Evolutionary conservation across 2,329 filamentous ascomycete genomes (phyloP), one percentile per base, ranked within the genome.

Genomic region (Aspergillus sp.): DNA sequence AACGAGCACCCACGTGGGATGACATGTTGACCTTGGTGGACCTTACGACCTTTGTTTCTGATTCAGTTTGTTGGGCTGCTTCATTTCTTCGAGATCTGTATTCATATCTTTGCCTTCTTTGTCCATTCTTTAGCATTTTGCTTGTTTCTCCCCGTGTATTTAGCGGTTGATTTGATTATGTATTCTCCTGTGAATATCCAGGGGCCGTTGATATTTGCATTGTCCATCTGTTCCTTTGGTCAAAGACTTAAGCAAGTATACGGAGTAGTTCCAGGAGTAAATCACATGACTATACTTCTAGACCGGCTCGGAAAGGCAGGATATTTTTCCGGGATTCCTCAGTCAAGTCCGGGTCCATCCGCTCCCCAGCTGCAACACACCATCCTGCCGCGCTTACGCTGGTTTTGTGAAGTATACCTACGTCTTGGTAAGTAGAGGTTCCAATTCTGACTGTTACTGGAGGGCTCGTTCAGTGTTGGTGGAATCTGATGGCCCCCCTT

Each of bases 1-100:
- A 56, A 64, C 57, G 61, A 64, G 50, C 53, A 55, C 58, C 57
- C 57, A 64, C 57, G 61, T 62, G 61, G 55, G 55, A 64, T 52
- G 61, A 61, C 36, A 41, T 57, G 57, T 59, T 62, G 50, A 50
- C 61, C 54, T 55, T 53, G 47, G 54, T 57, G 55, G 53, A 59
- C 52, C 45, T 60, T 54, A 60, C 53, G 57, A 58, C 49, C 38
- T 49, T 47, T 50, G 50, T 38, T 47, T 57, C 53, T 55, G 47
- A 52, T 51, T 57, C 53, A 54, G 49, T 58, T 53, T 55, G 54
- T 58, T 55, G 54, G 56, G 59, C 61, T n/a, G n/a, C n/a, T n/a
- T 57, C 60, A 50, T 17, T 43, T 43, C 45, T 32, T 17, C 41
- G 42, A 40, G 32, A 16, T 48, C 44, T 52, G 56, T 55, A 58